These are phyloP conservation scores for Picea glauca DNA, from an alignment of 75 land plant species.

Conservation along the genomic window DNA sequence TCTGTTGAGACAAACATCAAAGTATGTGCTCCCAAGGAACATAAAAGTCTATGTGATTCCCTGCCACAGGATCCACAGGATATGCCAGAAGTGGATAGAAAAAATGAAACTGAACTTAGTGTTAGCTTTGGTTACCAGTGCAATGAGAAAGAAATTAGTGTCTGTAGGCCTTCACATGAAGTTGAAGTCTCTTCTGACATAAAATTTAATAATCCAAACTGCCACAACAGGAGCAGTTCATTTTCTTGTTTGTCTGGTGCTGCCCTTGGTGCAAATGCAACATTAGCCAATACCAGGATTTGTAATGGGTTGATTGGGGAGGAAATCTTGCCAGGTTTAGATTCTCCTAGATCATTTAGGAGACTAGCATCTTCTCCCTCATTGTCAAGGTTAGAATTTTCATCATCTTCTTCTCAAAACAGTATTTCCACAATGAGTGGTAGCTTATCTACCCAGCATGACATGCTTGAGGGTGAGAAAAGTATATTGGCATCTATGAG, in stretches of 20 bases:
- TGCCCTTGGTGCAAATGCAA: conserved; percentile 85
- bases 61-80: too few relatives aligned
- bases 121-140: conserved; percentile 67
- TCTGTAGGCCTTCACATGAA: conserved; percentile 1
- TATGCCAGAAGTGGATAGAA: not conserved
- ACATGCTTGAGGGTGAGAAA: too few relatives aligned
- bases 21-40: not conserved
- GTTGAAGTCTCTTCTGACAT: conserved; percentile 11
- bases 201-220: conserved; percentile 3
- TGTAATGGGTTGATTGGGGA: conserved; percentile 69
- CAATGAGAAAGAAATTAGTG: conserved; percentile 9
- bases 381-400: too few relatives aligned
- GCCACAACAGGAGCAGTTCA: conserved; percentile 37
- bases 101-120: conserved; percentile 21
- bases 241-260: conserved; percentile 83
- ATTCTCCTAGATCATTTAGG: too few relatives aligned
- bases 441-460: too few relatives aligned
- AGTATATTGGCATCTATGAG: too few relatives aligned
- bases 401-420: too few relatives aligned
- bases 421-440: too few relatives aligned
- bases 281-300: conserved; percentile 72
- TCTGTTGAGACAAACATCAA: conserved; percentile 3
- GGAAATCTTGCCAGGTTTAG: too few relatives aligned
- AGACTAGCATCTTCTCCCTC: too few relatives aligned
- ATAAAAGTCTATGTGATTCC: not conserved